Evolutionary conservation across 2,329 filamentous ascomycete genomes (phyloP).

Genomic region (Pseudogymnoascus sp.): DNA sequence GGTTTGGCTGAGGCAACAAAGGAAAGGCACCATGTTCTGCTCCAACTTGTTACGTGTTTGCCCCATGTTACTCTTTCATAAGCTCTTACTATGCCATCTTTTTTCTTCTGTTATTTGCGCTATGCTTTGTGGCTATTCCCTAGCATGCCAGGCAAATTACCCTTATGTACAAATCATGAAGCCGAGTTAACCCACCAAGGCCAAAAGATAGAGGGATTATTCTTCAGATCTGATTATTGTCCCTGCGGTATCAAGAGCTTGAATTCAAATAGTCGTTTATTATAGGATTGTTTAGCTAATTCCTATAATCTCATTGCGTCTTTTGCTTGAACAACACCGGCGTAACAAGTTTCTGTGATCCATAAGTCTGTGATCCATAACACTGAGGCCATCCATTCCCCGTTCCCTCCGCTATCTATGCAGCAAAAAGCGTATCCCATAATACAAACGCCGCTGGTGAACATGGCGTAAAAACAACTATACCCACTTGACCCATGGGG

Average conservation of each 20-base stretch:
- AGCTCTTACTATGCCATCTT: too few relatives aligned
- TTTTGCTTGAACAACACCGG: constrained; percentile 2
- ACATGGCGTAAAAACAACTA: constrained; percentile 4
- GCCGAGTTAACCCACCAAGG: too few relatives aligned
- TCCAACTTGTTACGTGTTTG: too few relatives aligned
- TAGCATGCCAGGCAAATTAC: too few relatives aligned
- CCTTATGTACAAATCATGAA: too few relatives aligned
- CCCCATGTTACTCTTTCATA: too few relatives aligned
- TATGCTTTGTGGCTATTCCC: too few relatives aligned
- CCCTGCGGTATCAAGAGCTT: background rate
- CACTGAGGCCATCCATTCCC: background rate
- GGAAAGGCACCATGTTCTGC: too few relatives aligned
- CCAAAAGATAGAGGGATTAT: background rate
- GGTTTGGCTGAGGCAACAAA: background rate
- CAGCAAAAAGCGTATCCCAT: background rate
- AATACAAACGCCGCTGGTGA: constrained; percentile 5
- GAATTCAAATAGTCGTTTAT: constrained; percentile 3
- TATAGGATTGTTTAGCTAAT: constrained; percentile 1
- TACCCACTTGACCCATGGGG: background rate
- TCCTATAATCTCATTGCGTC: constrained; percentile 4
- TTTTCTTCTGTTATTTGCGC: too few relatives aligned
- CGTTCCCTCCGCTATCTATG: background rate
- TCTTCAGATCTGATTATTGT: background rate
- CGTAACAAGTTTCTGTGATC: background rate
- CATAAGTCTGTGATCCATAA: constrained; percentile 6